Conservation (phyloP, 306 rosid genomes). For the Astragalus membranaceus region DNA sequence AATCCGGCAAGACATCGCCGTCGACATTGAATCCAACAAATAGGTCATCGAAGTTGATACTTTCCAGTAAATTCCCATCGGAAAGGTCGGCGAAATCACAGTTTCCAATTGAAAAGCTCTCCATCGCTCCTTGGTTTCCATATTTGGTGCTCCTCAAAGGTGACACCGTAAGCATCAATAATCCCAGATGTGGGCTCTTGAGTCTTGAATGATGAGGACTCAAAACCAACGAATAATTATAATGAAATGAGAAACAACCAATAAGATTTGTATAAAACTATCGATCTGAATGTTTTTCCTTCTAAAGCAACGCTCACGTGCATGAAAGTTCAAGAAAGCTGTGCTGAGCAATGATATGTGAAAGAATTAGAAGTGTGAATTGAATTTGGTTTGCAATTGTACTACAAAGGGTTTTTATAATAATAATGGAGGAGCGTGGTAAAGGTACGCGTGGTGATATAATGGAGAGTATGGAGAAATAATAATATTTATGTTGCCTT, state of each 20-base stretch:
- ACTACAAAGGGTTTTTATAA: not conserved
- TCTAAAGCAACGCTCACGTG: not conserved
- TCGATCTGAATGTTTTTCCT: not conserved
- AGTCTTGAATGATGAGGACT: not conserved
- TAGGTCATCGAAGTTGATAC: conserved; percentile 71
- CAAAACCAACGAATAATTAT: not conserved
- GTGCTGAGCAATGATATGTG: too few relatives aligned
- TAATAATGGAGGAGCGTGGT: not conserved
- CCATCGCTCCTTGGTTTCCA: conserved; percentile 58
- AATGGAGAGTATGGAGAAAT: conserved; percentile 7
- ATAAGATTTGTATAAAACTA: too few relatives aligned
- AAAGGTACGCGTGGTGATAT: not conserved
- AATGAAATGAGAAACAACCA: too few relatives aligned
- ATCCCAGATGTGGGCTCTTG: not conserved
- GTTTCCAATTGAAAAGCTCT: conserved; percentile 37
- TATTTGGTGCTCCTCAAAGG: conserved; percentile 47
- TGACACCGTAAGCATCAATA: conserved; percentile 74
- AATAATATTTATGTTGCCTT: conserved; percentile 8
- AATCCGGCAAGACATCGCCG: conserved; percentile 65
- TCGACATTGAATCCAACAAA: conserved; percentile 50
- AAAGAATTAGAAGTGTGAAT: too few relatives aligned
- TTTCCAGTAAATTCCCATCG: conserved; percentile 57
- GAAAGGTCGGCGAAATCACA: conserved; percentile 44
- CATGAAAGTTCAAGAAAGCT: too few relatives aligned
- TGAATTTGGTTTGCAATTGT: too few relatives aligned